These are phyloP conservation scores for Alternaria infectoria DNA, from an alignment of 2,329 filamentous ascomycete genomes.

Conservation along the genomic window DNA sequence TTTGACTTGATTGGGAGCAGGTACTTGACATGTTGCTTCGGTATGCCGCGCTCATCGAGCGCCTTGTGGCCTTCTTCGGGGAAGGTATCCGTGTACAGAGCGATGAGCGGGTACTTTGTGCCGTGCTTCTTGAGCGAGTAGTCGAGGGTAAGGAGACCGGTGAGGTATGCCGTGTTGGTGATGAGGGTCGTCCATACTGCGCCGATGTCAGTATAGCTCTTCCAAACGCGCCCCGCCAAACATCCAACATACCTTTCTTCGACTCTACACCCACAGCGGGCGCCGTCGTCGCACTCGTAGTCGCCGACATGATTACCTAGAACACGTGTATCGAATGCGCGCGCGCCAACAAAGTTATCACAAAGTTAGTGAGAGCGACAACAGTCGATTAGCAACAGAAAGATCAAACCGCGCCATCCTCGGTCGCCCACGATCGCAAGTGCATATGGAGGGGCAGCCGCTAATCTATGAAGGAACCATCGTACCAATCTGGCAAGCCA, in stretches of 20 bases:
- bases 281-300: slow-evolving; percentile 2
- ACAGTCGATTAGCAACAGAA: not conserved
- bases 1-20: slow-evolving; percentile 69
- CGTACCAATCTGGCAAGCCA: slow-evolving; percentile 5
- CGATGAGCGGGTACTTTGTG: slow-evolving; percentile 79
- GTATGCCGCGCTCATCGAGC: slow-evolving; percentile 72
- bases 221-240: slow-evolving; percentile 6
- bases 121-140: slow-evolving; percentile 71
- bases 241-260: slow-evolving; percentile 45
- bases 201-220: not conserved
- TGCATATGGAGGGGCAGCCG: slow-evolving; percentile 21
- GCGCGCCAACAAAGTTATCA: not conserved
- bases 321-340: not conserved
- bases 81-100: slow-evolving; percentile 81
- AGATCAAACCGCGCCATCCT: slow-evolving; percentile 3
- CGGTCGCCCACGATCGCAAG: not conserved
- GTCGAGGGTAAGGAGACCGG: slow-evolving; percentile 81
- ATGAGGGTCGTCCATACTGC: slow-evolving; percentile 87
- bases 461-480: slow-evolving; percentile 14
- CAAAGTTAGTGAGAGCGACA: not conserved
- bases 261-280: slow-evolving; percentile 35
- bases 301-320: slow-evolving; percentile 2
- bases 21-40: slow-evolving; percentile 72
- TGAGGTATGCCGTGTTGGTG: slow-evolving; percentile 81
- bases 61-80: slow-evolving; percentile 71